phyloP scores from a whole-genome alignment of 257 asterid species.

The Euphrasia confusa region DNA sequence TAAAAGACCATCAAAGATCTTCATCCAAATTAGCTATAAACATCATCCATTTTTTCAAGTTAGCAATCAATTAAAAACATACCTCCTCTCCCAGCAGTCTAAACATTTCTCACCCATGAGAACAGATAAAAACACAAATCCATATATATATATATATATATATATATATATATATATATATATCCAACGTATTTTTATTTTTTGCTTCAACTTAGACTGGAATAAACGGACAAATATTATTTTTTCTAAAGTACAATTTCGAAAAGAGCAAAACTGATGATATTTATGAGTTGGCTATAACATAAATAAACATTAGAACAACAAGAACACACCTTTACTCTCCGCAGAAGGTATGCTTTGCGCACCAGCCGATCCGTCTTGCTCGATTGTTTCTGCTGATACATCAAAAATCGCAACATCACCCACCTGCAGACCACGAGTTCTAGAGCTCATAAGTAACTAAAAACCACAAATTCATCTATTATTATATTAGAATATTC shows the following conservation, averaged over 20 bases:
- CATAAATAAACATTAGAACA: conserved; percentile 3
- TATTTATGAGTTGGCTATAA: conserved; percentile 6
- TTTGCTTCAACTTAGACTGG: conserved; percentile 10
- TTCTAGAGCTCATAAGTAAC: conserved; percentile 15
- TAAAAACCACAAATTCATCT: not conserved
- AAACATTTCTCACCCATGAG: conserved; percentile 1
- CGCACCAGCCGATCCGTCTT: conserved; percentile 54
- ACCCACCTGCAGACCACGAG: conserved; percentile 44
- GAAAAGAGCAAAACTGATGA: not conserved
- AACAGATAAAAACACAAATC: conserved; percentile 5
- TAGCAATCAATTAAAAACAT: not conserved
- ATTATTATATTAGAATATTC: conserved; percentile 10
- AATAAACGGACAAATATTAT: not conserved
- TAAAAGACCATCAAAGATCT: not conserved
- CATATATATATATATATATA: not conserved
- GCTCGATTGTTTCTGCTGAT: conserved; percentile 76
- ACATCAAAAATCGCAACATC: conserved; percentile 92
- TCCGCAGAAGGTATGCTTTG: conserved; percentile 87
- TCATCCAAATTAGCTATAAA: not conserved
- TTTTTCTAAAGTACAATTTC: not conserved
- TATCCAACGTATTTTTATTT: not conserved
- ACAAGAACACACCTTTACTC: conserved; percentile 64
- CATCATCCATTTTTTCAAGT: conserved; percentile 1
- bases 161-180: too few species aligned
- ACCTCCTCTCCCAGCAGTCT: conserved; percentile 1